phyloP scores from a whole-genome alignment of 805 yeast genomes.

The Saccharomycopsis lassenensis region DNA sequence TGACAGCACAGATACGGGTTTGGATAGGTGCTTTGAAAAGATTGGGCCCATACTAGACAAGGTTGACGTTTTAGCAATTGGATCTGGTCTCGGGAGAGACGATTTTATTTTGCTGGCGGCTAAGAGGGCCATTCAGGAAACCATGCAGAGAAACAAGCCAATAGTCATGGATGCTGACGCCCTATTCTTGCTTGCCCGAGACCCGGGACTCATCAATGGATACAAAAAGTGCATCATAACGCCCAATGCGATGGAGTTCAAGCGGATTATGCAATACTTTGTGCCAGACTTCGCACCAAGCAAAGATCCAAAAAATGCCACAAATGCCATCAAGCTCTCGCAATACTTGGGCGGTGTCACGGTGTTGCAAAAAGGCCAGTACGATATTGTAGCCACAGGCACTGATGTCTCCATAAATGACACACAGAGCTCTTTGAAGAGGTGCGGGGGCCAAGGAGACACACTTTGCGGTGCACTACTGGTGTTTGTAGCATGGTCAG shows the following conservation, averaged over 20 bases:
- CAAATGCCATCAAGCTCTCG: slow-evolving; percentile 33
- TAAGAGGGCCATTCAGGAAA: slow-evolving; percentile 43
- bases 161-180: slow-evolving; percentile 89
- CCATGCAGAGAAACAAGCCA: slow-evolving; percentile 49
- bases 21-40: slow-evolving; percentile 31
- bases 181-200: slow-evolving; percentile 49
- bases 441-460: slow-evolving; percentile 98
- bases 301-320: slow-evolving; percentile 5
- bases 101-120: slow-evolving; percentile 50
- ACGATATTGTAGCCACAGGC: slow-evolving; percentile 53
- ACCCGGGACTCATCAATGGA: slow-evolving; percentile 44
- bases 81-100: slow-evolving; percentile 93
- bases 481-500: slow-evolving; percentile 71
- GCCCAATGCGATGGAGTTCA: slow-evolving; percentile 83
- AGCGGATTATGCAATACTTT: slow-evolving; percentile 39
- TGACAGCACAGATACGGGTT: slow-evolving; percentile 25
- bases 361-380: slow-evolving; percentile 61
- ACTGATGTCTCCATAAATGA: slow-evolving; percentile 32
- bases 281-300: slow-evolving; percentile 13
- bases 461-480: slow-evolving; percentile 81
- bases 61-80: slow-evolving; percentile 75
- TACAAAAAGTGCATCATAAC: slow-evolving; percentile 61
- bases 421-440: slow-evolving; percentile 53
- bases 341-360: slow-evolving; percentile 42
- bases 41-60: slow-evolving; percentile 46